Conservation (phyloP, 306 rosid genomes). For the Hippophae tibetana region DNA sequence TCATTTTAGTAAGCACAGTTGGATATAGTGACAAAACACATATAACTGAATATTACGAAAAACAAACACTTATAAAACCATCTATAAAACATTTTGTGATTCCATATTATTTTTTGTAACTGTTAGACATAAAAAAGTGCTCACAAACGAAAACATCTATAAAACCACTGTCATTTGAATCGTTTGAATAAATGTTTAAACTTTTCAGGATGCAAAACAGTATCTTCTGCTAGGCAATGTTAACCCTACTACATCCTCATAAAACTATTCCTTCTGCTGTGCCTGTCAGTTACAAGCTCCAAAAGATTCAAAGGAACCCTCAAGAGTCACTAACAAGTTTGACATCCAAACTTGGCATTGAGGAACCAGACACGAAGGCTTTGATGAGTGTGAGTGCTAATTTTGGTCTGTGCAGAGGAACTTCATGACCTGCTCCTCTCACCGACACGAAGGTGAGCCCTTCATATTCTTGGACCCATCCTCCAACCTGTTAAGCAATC, state of each 20-base stretch:
- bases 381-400: conserved; percentile 56
- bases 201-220: too few species aligned
- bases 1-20: too few species aligned
- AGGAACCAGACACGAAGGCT: conserved; percentile 58
- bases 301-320: conserved; percentile 4
- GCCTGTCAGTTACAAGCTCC: background rate
- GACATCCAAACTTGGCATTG: conserved; percentile 34
- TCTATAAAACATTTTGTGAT: background rate
- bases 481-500: conserved; percentile 61
- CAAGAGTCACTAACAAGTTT: conserved; percentile 29
- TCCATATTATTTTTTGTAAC: background rate
- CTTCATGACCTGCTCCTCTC: conserved; percentile 97
- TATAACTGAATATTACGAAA: too few species aligned
- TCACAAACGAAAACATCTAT: background rate
- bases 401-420: conserved; percentile 81
- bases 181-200: too few species aligned
- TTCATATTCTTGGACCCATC: conserved; percentile 83
- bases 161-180: background rate
- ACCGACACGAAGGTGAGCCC: conserved; percentile 74
- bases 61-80: too few species aligned
- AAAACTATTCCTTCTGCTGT: background rate
- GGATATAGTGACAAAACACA: too few species aligned
- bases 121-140: background rate
- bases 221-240: too few species aligned
- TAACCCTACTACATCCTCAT: background rate